These are phyloP conservation scores for Lepidium didymum DNA, from an alignment of 345 rosid species.

Conservation along the genomic window DNA sequence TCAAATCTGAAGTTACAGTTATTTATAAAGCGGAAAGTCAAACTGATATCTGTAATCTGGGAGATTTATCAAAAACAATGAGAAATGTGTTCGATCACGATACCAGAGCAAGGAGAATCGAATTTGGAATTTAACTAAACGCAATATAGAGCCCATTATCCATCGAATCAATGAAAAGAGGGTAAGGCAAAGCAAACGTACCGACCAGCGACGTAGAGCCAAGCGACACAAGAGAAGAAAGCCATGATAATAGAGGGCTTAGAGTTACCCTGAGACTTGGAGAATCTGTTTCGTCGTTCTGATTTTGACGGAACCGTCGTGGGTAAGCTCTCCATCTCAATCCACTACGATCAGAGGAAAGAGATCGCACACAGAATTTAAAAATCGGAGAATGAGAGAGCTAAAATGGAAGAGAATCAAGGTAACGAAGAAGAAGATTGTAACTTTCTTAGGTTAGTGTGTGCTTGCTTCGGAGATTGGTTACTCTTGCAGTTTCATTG, in stretches of 20 bases:
- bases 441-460: not conserved
- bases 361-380: not conserved
- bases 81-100: not conserved
- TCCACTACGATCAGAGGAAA: constrained; percentile 18
- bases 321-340: constrained; percentile 66
- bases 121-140: not conserved
- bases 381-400: not conserved
- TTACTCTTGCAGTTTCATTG: not conserved
- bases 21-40: not conserved
- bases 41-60: not conserved
- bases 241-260: constrained; percentile 67
- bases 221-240: constrained; percentile 89
- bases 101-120: not conserved
- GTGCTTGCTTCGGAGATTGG: not conserved
- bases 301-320: constrained; percentile 38
- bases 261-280: constrained; percentile 52
- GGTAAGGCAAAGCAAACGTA: constrained; percentile 15
- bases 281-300: constrained; percentile 66
- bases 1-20: not conserved
- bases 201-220: constrained; percentile 97
- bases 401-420: not conserved
- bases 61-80: not conserved
- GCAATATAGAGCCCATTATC: not conserved
- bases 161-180: not conserved
- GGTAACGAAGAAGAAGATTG: too few relatives aligned